Conservation (phyloP, 495 filamentous ascomycete species). For the Xylaria flabelliformis region DNA sequence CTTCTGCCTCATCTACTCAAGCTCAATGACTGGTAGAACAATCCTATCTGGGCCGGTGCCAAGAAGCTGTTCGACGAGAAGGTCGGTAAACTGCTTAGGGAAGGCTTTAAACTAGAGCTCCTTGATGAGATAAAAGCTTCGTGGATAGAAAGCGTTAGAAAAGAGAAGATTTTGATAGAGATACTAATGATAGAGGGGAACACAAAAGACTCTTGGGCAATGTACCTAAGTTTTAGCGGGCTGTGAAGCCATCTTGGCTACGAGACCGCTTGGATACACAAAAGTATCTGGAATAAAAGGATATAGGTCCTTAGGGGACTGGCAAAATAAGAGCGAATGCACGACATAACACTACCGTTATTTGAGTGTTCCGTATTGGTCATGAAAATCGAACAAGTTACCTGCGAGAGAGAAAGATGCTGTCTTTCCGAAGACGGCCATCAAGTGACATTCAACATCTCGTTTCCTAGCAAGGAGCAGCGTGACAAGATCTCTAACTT, state of each 20-base stretch:
- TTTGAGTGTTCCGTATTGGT: neutral
- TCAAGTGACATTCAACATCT: neutral
- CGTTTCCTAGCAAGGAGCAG: neutral
- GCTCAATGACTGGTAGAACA: constrained; percentile 73
- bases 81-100: constrained; percentile 73
- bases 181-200: constrained; percentile 12
- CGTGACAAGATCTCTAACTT: constrained; percentile 9
- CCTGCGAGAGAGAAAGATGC: neutral
- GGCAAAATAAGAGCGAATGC: neutral
- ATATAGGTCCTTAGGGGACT: neutral
- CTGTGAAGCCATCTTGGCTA: neutral
- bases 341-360: neutral
- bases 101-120: constrained; percentile 39
- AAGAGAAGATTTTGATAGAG: neutral
- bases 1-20: constrained; percentile 80
- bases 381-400: neutral
- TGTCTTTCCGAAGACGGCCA: neutral
- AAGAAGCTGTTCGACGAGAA: constrained; percentile 87
- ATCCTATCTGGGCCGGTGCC: constrained; percentile 81
- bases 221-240: neutral
- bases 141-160: neutral
- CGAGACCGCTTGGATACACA: too few relatives aligned
- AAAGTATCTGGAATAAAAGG: neutral
- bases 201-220: neutral
- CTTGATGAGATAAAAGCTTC: neutral